Evolutionary conservation across 2,329 filamentous ascomycete species (phyloP).

Genomic region (Fusarium staphyleae): DNA sequence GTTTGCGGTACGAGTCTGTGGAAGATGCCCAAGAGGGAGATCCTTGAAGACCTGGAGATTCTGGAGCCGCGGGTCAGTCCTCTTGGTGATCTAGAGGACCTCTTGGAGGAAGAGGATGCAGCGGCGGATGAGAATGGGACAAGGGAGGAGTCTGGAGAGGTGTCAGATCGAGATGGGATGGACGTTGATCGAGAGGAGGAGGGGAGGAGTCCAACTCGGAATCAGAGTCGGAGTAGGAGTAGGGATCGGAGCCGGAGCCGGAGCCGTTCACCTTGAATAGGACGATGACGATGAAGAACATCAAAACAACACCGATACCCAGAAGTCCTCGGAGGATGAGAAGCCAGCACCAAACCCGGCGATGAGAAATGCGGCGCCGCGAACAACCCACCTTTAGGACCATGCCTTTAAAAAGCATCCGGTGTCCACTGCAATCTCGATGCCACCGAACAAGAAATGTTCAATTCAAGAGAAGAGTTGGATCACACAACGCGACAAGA

Average conservation of each 20-base stretch:
- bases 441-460: neutral
- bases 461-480: no score
- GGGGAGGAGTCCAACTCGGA: constrained; percentile 32
- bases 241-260: constrained; percentile 22
- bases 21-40: constrained; percentile 84
- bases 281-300: neutral
- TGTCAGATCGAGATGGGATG: constrained; percentile 48
- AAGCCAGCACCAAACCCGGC: neutral
- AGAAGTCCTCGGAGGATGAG: neutral
- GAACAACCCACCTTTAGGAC: neutral
- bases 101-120: constrained; percentile 68
- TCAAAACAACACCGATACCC: neutral
- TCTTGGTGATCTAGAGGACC: constrained; percentile 77
- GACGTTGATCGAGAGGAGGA: constrained; percentile 48
- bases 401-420: neutral
- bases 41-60: constrained; percentile 87
- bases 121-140: constrained; percentile 44
- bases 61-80: constrained; percentile 86
- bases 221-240: constrained; percentile 25
- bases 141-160: constrained; percentile 52
- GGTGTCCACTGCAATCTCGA: neutral
- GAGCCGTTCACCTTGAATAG: constrained; percentile 39
- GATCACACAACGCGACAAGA: neutral
- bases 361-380: neutral
- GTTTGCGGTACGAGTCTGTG: constrained; percentile 91